Base-by-base conservation (phyloP, 1,284 basidiomycete species). In the Cryptococcus hybrid region DNA sequence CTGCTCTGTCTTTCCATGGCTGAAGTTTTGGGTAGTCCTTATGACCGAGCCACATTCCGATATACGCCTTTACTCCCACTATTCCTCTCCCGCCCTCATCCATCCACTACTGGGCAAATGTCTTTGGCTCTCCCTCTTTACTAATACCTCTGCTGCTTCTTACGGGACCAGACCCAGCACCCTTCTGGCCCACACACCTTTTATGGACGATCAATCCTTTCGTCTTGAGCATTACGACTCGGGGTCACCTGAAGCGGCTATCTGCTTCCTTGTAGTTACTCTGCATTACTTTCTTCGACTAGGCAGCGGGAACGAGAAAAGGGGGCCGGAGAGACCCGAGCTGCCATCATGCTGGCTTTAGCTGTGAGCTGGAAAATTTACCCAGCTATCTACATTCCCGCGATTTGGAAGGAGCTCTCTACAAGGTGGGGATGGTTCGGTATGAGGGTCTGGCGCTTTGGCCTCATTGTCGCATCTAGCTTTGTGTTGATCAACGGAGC, bases 361-460 rank as follows among this genome's bases (percentile, higher is more conserved):
- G 86, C 89, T 54, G 86, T 91, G 0, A 91, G 94, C 69, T 93
- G 91, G 88, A 97, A 97, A 78, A 90, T 97, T 56, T 99, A 94
- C 70, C 96, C 96, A 0, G 82, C 92, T 67, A 86, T 99, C 62
- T 98, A 98, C 74, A 90, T 88, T 0, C 82, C 88, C 12, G 84
- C 86, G 34, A 86, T 92, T 59, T 79, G 93, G 51, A 82, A 85
- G 0, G 84, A 85, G 36, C 81, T 96, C 11, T 57, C 66, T 3
- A 49, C 44, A 40, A 42, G 54, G 7, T 54, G 54, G 7, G 80
- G 78, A 3, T 69, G 87, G 55, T 69, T 89, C 30, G 88, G 84
- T 58, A 47, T 56, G 59, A 80, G 80, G 54, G 86, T 87, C 12
- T 73, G 89, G 56, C 81, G 84, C 50, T 98, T 98, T 70, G 84